Evolutionary conservation across 192 early-diverging fungal species (phyloP), one percentile per base, ranked within the genome.

Genomic region (Phycomyces nitens): DNA sequence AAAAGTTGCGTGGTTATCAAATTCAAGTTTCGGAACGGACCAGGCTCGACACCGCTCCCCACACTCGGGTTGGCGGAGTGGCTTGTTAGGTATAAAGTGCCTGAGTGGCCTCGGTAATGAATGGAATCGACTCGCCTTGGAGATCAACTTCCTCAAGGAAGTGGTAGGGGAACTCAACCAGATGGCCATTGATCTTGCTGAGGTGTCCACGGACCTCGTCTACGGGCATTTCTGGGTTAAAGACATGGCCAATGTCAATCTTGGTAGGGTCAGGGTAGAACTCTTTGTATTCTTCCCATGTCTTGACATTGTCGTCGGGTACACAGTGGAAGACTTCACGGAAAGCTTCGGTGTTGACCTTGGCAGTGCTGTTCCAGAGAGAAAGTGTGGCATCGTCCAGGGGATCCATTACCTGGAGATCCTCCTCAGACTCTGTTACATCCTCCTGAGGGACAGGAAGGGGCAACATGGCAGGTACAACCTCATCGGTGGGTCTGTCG

Each of bases 301-400:
- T 76, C 50, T 68, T 64, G 18, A 82, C 69, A 27, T 54, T 89
- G 53, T 94, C 86, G 61, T 95, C 92, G 15, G 94, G 94, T 18
- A 93, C 86, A 70, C 89, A 91, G 29, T 85, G 85, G 77, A 95
- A 95, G 9, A 94, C 87, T 18, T 90, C 82, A 24, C 94, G 77
- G 71, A 91, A 92, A 34, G 81, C 75, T 20, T 62, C 55, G 20
- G 88, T 90, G 75, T 96, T 96, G 1, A 26, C 69, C 1, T 70
- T 72, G 7, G 92, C 90, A 0, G 84, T 86, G 0, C 51, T 34
- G 44, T 68, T 76, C 94, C 94, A 96, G 41, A 81, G 53, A 0
- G 78, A 41, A 16, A 80, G 79, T 64, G 90, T 90, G 41, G 74
- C 75, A 41, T 86, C 82, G 3, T 77, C 73, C 4, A 92, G 63